A percentile compares a stretch with the other conserved stretches of the same genome.
These are phyloP conservation scores for Fusarium temperatum DNA, from an alignment of 2,329 filamentous ascomycete genomes.

Conservation along the genomic window DNA sequence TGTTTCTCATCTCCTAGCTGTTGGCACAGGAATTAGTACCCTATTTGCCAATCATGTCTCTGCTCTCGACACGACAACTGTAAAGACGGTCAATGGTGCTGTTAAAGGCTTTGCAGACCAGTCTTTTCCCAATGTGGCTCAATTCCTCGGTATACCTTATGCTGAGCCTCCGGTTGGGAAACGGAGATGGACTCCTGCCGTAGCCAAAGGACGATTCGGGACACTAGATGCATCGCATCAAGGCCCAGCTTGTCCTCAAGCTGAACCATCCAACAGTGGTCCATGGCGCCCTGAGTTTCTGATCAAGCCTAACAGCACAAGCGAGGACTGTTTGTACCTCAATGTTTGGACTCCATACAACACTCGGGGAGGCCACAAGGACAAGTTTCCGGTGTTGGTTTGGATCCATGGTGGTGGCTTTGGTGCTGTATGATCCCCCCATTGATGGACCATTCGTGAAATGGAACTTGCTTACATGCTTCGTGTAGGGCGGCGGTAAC, in stretches of 20 bases:
- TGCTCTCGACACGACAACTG: neutral
- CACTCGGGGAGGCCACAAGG: neutral
- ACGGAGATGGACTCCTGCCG: neutral
- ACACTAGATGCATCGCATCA: neutral
- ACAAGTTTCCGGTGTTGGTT: neutral
- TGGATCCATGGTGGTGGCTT: constrained; percentile 6
- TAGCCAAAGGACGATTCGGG: neutral
- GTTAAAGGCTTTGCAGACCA: neutral
- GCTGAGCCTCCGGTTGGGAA: neutral
- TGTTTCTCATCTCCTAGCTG: neutral
- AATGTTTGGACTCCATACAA: neutral
- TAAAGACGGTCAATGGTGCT: neutral
- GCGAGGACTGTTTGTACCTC: neutral
- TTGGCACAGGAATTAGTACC: neutral
- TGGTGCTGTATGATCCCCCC: neutral
- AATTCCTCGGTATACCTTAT: constrained; percentile 14
- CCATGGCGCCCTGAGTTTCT: constrained; percentile 2
- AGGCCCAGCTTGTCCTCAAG: constrained; percentile 2
- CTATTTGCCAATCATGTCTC: neutral
- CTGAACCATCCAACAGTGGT: neutral
- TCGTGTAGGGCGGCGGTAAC: neutral
- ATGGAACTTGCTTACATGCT: too few relatives aligned
- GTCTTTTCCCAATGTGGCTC: neutral
- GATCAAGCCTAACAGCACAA: constrained; percentile 9
- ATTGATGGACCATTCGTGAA: too few relatives aligned